phyloP scores from a whole-genome alignment of 2,329 filamentous ascomycete species.

The Cucurbitaria berberidis region DNA sequence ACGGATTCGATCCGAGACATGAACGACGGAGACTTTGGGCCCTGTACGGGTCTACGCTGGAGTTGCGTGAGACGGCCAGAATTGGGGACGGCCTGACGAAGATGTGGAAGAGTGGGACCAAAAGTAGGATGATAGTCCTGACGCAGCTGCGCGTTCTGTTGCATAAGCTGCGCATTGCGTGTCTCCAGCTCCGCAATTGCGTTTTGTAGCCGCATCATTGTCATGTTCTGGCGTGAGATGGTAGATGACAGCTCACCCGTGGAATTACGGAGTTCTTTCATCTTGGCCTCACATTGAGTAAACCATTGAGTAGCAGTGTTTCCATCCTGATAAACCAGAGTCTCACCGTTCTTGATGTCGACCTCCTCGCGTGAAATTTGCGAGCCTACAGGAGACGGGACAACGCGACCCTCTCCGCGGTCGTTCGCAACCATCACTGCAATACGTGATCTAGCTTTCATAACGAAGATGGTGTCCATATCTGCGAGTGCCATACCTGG shows the following conservation, averaged over 20 bases:
- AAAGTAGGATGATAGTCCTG: background rate
- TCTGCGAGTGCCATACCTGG: conserved; percentile 6
- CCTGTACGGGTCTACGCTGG: background rate
- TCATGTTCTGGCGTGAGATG: background rate
- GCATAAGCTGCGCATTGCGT: background rate
- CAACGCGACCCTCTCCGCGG: background rate
- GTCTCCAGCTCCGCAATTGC: background rate
- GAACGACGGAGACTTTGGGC: background rate
- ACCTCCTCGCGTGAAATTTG: conserved; percentile 2
- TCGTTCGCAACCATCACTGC: background rate
- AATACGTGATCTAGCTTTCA: conserved; percentile 2
- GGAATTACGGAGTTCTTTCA: background rate
- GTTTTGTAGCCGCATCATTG: background rate
- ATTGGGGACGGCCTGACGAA: background rate
- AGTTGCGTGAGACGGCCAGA: background rate
- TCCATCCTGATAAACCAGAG: conserved; percentile 1
- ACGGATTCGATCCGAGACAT: background rate
- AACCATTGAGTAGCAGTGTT: background rate
- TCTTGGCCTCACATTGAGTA: background rate
- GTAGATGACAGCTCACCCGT: background rate
- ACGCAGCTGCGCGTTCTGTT: background rate
- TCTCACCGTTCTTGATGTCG: conserved; percentile 9
- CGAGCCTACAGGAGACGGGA: background rate
- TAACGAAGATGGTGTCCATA: conserved; percentile 19
- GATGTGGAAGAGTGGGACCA: background rate